A percentile compares a stretch with the other conserved stretches of the same genome.
These are phyloP conservation scores for Crithidia mellificae DNA, from an alignment of 208 protist genomes.

Conservation along the genomic window DNA sequence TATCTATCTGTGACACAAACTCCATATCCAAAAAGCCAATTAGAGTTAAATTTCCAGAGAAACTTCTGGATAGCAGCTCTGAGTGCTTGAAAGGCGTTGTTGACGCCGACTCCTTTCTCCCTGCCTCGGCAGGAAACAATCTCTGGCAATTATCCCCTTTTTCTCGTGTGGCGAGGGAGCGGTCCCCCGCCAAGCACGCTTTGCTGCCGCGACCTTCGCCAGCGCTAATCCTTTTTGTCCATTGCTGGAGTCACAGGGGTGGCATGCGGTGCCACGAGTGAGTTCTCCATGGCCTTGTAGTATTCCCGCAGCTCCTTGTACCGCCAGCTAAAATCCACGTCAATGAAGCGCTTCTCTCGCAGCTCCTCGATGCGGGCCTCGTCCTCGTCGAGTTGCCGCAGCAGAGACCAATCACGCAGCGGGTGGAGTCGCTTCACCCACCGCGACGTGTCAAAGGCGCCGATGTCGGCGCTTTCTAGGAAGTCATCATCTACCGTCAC, in stretches of 20 bases:
- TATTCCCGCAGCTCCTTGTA: conserved; percentile 71
- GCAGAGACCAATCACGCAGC: conserved; percentile 82
- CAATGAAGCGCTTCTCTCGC: conserved; percentile 70
- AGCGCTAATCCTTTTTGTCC: neutral
- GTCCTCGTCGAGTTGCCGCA: conserved; percentile 85
- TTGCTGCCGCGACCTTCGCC: neutral
- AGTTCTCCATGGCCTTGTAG: conserved; percentile 66
- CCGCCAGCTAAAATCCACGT: conserved; percentile 84
- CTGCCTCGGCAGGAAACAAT: no score
- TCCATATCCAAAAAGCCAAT: neutral
- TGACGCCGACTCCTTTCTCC: no score
- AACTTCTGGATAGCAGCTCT: no score
- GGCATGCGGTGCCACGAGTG: conserved; percentile 32
- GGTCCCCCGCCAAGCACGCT: neutral
- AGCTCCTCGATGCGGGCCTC: conserved; percentile 75
- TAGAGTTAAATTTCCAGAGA: no score
- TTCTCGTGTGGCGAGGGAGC: neutral
- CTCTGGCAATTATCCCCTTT: no score
- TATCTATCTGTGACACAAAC: conserved; percentile 4
- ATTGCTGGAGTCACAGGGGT: neutral
- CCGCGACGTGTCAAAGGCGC: conserved; percentile 81
- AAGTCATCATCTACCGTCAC: conserved; percentile 82
- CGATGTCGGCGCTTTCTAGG: conserved; percentile 72
- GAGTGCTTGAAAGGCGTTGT: no score
- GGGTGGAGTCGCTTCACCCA: conserved; percentile 86